Base-by-base conservation (phyloP, 805 yeast species). In the Middelhovenomyces tepae region DNA sequence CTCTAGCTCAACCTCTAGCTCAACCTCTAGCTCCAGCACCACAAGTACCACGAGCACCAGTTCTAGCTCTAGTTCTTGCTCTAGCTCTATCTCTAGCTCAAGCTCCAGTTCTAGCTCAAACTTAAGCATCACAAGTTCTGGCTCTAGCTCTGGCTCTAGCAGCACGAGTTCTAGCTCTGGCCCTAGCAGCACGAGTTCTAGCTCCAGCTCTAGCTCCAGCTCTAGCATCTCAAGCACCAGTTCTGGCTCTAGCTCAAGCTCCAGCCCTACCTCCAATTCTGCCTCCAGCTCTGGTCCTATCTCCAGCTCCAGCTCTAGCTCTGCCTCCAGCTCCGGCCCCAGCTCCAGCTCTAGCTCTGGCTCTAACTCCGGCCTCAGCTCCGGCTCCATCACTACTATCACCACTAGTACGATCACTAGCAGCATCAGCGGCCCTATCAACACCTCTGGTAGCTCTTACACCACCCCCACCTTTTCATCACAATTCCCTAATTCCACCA, bases 1-100 rank as follows among this genome's bases (percentile, higher is more conserved):
- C 44, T 8, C 48, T 36, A 15, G 41, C 47, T 14, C 40, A 34
- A 13, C 33, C 28, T 16, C 35, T 37, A 15, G 44, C 44, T 14
- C 47, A 36, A 31, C 39, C 39, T 16, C 43, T 32, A 10, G 31
- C 35, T 6, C 46, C 33, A 34, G 33, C 45, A 40, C 14, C 48
- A 35, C 21, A 38, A 34, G 28, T 36, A 25, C 23, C 38, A 20
- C 18, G 34, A 11, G 13, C 39, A 17, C 8, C 40, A 23, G 25
- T 31, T 29, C 16, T 39, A 36, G 22, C 36, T 38, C 4, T 43
- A 39, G 39, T 36, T 35, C 13, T 44, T 33, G 38, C 32, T 33
- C 8, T 42, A 37, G 36, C 37, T 21, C 21, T 36, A 16, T 23
- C 43, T 21, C 14, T 38, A 18, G 15, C 44, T 11, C 18, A 33